These are phyloP conservation scores for Aspergillus texensis DNA, from an alignment of 2,329 filamentous ascomycete species.

Conservation along the genomic window DNA sequence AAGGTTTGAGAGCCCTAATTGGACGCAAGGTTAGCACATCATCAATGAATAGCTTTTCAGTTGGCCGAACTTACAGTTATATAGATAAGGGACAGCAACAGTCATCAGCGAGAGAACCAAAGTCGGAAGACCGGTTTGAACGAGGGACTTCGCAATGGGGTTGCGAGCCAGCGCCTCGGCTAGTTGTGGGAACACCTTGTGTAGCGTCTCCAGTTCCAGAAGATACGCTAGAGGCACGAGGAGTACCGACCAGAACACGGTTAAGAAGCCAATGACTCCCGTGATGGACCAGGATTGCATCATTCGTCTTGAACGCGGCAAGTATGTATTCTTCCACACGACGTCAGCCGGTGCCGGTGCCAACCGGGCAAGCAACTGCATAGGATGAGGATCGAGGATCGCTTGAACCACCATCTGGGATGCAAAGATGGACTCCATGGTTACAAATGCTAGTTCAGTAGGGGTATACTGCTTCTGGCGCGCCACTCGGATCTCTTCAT, in stretches of 20 bases:
- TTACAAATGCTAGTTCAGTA: slow-evolving; percentile 88
- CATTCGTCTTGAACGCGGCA: slow-evolving; percentile 72
- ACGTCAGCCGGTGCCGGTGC: slow-evolving; percentile 89
- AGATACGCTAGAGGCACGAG: slow-evolving; percentile 78
- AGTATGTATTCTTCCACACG: slow-evolving; percentile 93
- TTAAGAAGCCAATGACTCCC: slow-evolving; percentile 76
- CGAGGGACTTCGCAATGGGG: slow-evolving; percentile 70
- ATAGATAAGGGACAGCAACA: slow-evolving; percentile 87
- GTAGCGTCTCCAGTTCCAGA: slow-evolving; percentile 78
- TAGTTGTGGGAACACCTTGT: slow-evolving; percentile 70
- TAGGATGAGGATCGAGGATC: slow-evolving; percentile 85
- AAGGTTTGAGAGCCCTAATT: slow-evolving; percentile 70
- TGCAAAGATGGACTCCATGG: slow-evolving; percentile 92
- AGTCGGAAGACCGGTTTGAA: slow-evolving; percentile 87
- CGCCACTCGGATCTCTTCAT: slow-evolving; percentile 71
- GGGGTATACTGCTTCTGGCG: slow-evolving; percentile 76
- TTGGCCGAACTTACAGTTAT: slow-evolving; percentile 68
- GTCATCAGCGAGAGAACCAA: slow-evolving; percentile 84
- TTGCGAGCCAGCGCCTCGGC: slow-evolving; percentile 69
- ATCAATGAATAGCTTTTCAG: background rate
- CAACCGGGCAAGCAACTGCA: slow-evolving; percentile 79
- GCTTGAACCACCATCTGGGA: slow-evolving; percentile 96
- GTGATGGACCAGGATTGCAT: slow-evolving; percentile 83
- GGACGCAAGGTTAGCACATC: slow-evolving; percentile 14
- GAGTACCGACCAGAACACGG: slow-evolving; percentile 84